Base-by-base conservation (phyloP, 2,329 filamentous ascomycete genomes). In the Rhynchosporium graminicola region DNA sequence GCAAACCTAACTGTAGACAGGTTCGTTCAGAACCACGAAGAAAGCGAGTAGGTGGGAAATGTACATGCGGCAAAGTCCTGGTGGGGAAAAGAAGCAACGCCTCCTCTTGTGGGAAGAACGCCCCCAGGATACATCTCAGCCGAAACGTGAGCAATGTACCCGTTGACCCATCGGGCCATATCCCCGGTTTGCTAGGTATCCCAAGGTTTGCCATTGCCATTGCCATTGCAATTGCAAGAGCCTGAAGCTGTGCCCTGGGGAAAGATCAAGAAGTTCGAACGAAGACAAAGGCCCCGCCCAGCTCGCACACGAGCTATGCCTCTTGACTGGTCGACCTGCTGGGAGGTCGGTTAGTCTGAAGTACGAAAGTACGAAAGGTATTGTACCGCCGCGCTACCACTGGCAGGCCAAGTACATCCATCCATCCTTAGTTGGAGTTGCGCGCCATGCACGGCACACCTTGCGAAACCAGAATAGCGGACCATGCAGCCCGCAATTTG, bases 91-190 rank as follows among this genome's bases (percentile, higher is more conserved):
- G 54, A 46, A 57, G 42, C 40, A 57, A 46, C 42, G 54, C 54
- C 54, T 57, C 54, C 28, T 36, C 54, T 36, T 40, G 38, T 57
- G 29, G 52, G 28, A 46, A 56, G 5, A 31, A 29, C 40, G 42
- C 40, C 42, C 29, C 20, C 20, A 20, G 20, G 20, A 20, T 8
- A 28, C 13, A 20, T 40, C 26, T 15, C 5, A 3, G 8, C 26
- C 52, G 38, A 45, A 38, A 57, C 54, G 54, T 57, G 54, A 57
- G 29, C 40, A 1, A n/a, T 45, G 38, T n/a, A 57, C 45, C 54
- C 54, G 33, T 57, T 57, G 45, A 57, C 54, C 54, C 54, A 57
- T 57, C 54, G 40, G 54, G 54, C 54, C 54, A 57, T 57, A 45
- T 33, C 54, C 42, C 54, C 54, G 54, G 8, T 7, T 29, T 33